Evolutionary conservation across 306 rosid species (phyloP).

Genomic region (Arachis stenosperma): DNA sequence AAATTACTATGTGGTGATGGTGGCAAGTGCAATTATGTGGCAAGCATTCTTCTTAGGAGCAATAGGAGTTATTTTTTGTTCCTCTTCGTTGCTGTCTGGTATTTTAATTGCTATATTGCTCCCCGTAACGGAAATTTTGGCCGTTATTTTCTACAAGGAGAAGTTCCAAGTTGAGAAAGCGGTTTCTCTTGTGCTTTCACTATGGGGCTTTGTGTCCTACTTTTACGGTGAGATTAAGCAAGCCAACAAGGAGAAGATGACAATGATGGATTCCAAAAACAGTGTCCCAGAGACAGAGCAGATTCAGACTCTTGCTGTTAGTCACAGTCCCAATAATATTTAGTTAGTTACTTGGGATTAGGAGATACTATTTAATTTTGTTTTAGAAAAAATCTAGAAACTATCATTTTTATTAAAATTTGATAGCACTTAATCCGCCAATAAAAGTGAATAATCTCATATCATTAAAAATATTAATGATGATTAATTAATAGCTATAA

Average conservation of each 20-base stretch:
- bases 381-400: too few species aligned
- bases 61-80: slow-evolving; percentile 69
- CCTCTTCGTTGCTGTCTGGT: slow-evolving; percentile 68
- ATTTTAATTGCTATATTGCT: slow-evolving; percentile 58
- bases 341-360: too few species aligned
- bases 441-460: too few species aligned
- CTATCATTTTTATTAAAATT: too few species aligned
- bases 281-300: background rate
- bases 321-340: background rate
- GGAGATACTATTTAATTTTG: too few species aligned
- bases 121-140: slow-evolving; percentile 64
- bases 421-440: too few species aligned
- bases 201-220: slow-evolving; percentile 76
- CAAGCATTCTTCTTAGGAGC: slow-evolving; percentile 80
- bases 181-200: slow-evolving; percentile 58
- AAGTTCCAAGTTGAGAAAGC: slow-evolving; percentile 65
- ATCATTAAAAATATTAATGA: too few species aligned
- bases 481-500: too few species aligned
- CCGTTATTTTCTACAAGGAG: slow-evolving; percentile 66
- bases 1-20: slow-evolving; percentile 57
- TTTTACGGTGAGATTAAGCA: slow-evolving; percentile 72
- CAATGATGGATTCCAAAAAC: background rate
- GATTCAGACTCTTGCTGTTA: background rate
- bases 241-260: slow-evolving; percentile 19
- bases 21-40: slow-evolving; percentile 58